Base-by-base conservation (phyloP, 495 filamentous ascomycete genomes). In the Sporormia fimetaria region DNA sequence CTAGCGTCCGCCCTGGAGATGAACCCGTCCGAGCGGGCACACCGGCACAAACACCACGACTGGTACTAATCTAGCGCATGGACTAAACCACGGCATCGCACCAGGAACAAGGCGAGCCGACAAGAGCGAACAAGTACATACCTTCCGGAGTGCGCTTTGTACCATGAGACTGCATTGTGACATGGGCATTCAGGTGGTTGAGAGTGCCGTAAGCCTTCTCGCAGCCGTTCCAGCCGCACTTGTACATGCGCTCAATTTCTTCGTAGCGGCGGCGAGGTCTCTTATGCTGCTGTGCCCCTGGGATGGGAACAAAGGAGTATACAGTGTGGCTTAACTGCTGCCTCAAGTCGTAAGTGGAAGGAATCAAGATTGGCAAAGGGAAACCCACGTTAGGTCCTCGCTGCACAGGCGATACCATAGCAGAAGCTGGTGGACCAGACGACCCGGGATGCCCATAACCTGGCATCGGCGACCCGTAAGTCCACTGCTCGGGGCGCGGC, bases 241-340 rank as follows among this genome's bases (percentile, higher is more conserved):
- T 95, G 67, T 98, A 98, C 90, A 98, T 98, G 43, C 90, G 80
- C 68, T 98, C 90, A 57, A 98, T 98, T 61, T 98, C 90, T 65
- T 98, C 90, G 55, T 94, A 98, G 22, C 90, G 76, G 48, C 90
- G 75, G 50, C 90, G 77, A 15, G 90, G 90, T 32, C 90, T 78
- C 70, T 98, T 98, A 62, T 96, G 87, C 60, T 98, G 90, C 57
- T 94, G 87, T 21, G 90, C 85, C 36, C 90, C 90, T 9, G 90
- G 90, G 58, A 98, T 98, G 1, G 90, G 90, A 32, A 98, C 90
- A 58, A 98, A 98, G 2, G 87, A 94, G 59, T 96, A 98, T 32
- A 98, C 90, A 4, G 62, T 65, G 17, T 14, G 23, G 25, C 23
- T 10, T n/a, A 28, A 12, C 7, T 27, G n/a, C 7, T n/a, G 25